Evolutionary conservation across 768 basidiomycete genomes (phyloP), one percentile per base, ranked within the genome.

Genomic region (Calocybe cyanea): DNA sequence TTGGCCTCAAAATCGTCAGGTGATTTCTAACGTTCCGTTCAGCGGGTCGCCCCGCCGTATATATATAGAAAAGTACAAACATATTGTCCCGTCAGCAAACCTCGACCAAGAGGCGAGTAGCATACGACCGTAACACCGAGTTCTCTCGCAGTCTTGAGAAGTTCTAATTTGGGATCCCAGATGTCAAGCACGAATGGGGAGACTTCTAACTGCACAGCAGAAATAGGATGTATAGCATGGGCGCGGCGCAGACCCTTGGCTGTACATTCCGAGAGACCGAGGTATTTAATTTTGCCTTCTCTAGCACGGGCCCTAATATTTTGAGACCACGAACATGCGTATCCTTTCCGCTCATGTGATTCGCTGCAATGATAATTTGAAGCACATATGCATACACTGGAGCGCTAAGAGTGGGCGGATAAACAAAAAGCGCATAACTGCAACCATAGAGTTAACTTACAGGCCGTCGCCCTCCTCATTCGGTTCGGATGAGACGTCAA

Each of bases 331-430:
- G 81, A 14, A 99, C 89, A 67, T 99, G 96, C 7, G 96, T 98
- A 65, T 99, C 96, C 62, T 98, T 98, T 5, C 96, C 96, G 56
- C 94, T 97, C 85, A 96, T 87, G 60, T 98, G 93, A 60, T 98
- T 99, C 17, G 87, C 83, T 11, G 92, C 73, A 39, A 99, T 78
- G 48, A 94, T 85, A 34, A 98, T 75, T 62, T 98, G 92, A 2
- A 99, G 66, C 8, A 97, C 80, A 58, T 95, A 93, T 2, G 91
- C 89, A 52, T 87, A 81, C 10, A 97, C 79, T 0, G 92, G 87
- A 61, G 86, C 90, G 47, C 93, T 95, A 13, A 10, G 14, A 15
- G 46, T 15, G 51, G 40, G 19, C 39, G 36, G 39, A 20, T 42
- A 21, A 30, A 36, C 17, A 47, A 18, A 28, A 41, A 11, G 10